Conservation (phyloP, 306 rosid genomes). For the Echinosophora koreensis region DNA sequence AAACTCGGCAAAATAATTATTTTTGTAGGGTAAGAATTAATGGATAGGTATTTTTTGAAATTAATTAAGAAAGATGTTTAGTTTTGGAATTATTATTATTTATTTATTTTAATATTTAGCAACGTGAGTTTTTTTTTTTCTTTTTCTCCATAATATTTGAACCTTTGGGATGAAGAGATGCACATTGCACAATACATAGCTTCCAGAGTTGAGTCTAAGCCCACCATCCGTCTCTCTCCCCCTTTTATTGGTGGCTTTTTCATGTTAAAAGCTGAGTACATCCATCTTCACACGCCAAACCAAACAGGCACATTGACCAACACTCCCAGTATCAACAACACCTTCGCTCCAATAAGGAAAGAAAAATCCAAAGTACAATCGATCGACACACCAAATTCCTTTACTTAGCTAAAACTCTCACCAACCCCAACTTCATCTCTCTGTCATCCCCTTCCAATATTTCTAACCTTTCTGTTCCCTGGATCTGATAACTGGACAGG, state of each 20-base stretch:
- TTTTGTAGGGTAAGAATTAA: too few species aligned
- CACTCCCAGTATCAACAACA: conserved; percentile 23
- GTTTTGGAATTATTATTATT: too few species aligned
- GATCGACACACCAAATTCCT: background rate
- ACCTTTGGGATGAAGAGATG: too few species aligned
- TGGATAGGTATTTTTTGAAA: too few species aligned
- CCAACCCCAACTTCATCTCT: background rate
- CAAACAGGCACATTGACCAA: background rate
- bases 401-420: background rate
- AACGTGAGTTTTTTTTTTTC: too few species aligned
- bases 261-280: background rate
- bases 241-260: conserved; percentile 57
- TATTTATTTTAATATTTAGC: too few species aligned
- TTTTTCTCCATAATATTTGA: too few species aligned
- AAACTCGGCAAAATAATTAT: too few species aligned
- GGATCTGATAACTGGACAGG: conserved; percentile 48
- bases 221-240: background rate
- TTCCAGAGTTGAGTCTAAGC: too few species aligned
- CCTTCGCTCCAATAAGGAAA: conserved; percentile 51
- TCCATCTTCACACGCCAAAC: background rate
- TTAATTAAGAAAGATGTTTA: too few species aligned
- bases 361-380: conserved; percentile 43
- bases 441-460: background rate
- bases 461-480: background rate
- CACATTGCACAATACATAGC: too few species aligned